phyloP scores from a whole-genome alignment of 495 filamentous ascomycete genomes.

The Aspergillus funiculosus region DNA sequence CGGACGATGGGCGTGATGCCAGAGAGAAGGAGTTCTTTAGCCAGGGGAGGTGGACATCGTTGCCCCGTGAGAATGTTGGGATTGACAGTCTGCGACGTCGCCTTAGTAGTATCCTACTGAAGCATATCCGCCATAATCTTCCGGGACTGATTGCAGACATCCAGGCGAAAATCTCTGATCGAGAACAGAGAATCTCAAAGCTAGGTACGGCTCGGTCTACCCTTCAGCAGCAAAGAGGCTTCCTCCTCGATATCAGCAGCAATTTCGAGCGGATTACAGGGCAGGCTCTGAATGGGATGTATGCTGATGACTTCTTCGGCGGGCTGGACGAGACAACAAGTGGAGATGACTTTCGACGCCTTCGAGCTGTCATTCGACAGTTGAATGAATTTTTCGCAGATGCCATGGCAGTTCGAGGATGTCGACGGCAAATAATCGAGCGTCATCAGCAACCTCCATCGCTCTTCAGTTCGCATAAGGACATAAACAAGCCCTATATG shows the following conservation, averaged over 20 bases:
- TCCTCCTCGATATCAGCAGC: constrained; percentile 49
- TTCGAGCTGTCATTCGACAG: constrained; percentile 57
- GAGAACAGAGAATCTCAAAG: constrained; percentile 27
- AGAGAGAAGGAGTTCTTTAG: constrained; percentile 32
- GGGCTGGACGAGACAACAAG: constrained; percentile 17
- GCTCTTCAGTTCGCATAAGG: neutral
- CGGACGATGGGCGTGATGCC: constrained; percentile 25
- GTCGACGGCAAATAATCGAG: constrained; percentile 21
- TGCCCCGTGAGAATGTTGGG: constrained; percentile 25
- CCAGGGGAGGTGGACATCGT: constrained; percentile 30
- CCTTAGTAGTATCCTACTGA: constrained; percentile 36
- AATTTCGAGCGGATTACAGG: constrained; percentile 45
- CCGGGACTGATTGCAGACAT: constrained; percentile 30
- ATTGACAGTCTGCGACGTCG: constrained; percentile 36
- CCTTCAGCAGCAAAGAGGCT: constrained; percentile 46
- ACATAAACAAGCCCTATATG: constrained; percentile 9
- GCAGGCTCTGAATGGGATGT: constrained; percentile 50
- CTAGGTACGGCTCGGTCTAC: constrained; percentile 48
- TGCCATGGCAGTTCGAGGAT: constrained; percentile 40
- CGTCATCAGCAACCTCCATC: neutral
- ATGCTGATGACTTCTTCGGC: constrained; percentile 52
- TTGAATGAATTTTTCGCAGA: constrained; percentile 52
- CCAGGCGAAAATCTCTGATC: constrained; percentile 19
- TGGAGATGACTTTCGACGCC: constrained; percentile 34
- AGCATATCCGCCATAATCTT: constrained; percentile 38